Evolutionary conservation across 352 stramenopile species (phyloP), one percentile per base, ranked within the genome.

Genomic region (Pythium rishiriense): DNA sequence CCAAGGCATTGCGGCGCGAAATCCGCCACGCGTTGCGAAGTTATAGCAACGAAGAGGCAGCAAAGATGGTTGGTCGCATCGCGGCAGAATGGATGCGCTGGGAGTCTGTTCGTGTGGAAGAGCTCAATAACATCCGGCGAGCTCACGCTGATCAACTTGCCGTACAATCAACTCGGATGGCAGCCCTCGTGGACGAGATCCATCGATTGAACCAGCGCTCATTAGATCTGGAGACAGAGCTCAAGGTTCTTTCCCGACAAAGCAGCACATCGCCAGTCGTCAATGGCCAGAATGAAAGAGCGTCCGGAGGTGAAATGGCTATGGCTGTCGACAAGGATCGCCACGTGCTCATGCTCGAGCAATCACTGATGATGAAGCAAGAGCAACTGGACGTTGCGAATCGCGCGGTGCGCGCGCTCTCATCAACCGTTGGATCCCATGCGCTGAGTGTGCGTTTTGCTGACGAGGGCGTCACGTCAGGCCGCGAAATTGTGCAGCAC

Each of bases 321-420:
- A 39, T 17, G 4, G 24, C 21, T 21, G 24, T 61, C 14, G 60
- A 55, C 0, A 52, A n/a, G 3, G 52, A 69, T 24, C 62, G 50
- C 26, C 45, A 41, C 0, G n/a, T 43, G 21, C 14, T 64, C n/a
- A 31, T 47, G 4, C 53, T 69, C 25, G 45, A 69, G 48, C 62
- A 64, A 29, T 37, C 46, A 26, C n/a, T 69, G 4, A n/a, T 47
- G 21, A 3, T 47, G 15, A 52, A 46, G 15, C 21, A 58, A 0
- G 62, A 69, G 33, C 62, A 64, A 55, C 48, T 69, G 2, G 53
- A 45, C n/a, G 17, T 63, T n/a, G 62, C 62, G 6, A 62, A 69
- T 33, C 45, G 54, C 28, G 37, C 54, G 12, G 56, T 64, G 19
- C 26, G 37, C 12, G 54, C 62, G 6, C 29, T 69, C 28, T 58